A percentile compares a stretch with the other conserved stretches of the same genome.
phyloP scores from a whole-genome alignment of 371 early-diverging fungal genomes.

The Lichtheimia ramosa region DNA sequence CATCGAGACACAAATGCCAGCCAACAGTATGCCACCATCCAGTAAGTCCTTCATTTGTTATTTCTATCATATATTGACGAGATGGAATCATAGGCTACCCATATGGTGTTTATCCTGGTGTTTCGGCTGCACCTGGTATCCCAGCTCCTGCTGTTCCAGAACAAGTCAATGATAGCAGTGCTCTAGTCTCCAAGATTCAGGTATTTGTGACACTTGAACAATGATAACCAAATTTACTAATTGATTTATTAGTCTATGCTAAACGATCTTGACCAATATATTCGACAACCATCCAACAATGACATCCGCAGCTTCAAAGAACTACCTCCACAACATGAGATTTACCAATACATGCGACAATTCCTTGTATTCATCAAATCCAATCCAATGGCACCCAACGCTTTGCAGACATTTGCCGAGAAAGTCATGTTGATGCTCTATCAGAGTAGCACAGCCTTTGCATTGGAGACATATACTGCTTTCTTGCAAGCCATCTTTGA shows the following conservation, averaged over 20 bases:
- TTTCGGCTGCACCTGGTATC: too few species aligned
- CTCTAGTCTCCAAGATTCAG: too few species aligned
- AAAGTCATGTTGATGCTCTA: slow-evolving; percentile 82
- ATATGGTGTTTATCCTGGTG: too few species aligned
- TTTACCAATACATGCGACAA: slow-evolving; percentile 70
- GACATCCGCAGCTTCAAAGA: slow-evolving; percentile 54
- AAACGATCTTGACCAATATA: slow-evolving; percentile 72
- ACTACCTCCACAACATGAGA: slow-evolving; percentile 79
- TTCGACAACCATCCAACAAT: slow-evolving; percentile 40
- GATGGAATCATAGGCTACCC: too few species aligned
- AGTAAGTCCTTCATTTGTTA: neutral
- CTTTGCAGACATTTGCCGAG: slow-evolving; percentile 77
- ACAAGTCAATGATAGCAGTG: too few species aligned
- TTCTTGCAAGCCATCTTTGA: slow-evolving; percentile 83
- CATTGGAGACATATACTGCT: slow-evolving; percentile 79
- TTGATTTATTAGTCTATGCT: slow-evolving; percentile 55
- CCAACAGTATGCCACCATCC: neutral
- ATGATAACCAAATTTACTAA: neutral
- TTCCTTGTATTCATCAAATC: slow-evolving; percentile 67
- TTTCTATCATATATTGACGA: neutral
- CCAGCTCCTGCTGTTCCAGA: too few species aligned
- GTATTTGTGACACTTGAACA: slow-evolving; percentile 47
- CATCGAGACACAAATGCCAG: neutral
- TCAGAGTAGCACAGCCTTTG: slow-evolving; percentile 68
- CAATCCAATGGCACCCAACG: slow-evolving; percentile 67